Evolutionary conservation across 768 basidiomycete species (phyloP), one percentile per base, ranked within the genome.

Genomic region (Xerocomellus intermedius): DNA sequence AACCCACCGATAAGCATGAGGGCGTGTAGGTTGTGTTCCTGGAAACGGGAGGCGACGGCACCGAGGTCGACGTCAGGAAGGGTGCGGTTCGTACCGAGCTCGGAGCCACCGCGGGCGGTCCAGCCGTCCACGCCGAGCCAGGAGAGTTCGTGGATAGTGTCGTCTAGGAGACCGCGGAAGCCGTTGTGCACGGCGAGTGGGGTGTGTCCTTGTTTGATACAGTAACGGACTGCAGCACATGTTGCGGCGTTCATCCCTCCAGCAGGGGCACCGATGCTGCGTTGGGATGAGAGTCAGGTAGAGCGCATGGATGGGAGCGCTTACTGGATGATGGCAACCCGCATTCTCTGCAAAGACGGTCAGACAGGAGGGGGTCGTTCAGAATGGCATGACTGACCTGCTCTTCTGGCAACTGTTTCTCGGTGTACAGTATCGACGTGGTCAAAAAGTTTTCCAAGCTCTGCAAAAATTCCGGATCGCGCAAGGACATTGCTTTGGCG

Each of bases 221-320:
- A 98, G 75, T 94, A 98, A 12, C 97, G 87, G 21, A 91, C 94
- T 7, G 92, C 94, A 26, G 94, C 88, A 39, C 96, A 89, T 1
- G 94, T 97, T 0, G 96, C 97, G 2, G 97, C 95, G 68, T 98
- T 98, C 93, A 98, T 98, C 9, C 97, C 97, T 43, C 96, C 96
- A 2, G 97, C 97, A 5, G 97, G 96, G 1, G 97, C 97, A 48
- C 97, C 96, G 66, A 94, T 86, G 66, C 94, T 96, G 42, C 28
- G 50, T 52, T 54, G 35, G 4, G 41, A 17, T 30, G 32, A 54
- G n/a, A 38, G 16, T 58, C 39, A 52, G 24, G 44, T 5, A 44
- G n/a, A 21, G 21, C 30, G n/a, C 7, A 16, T 21, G n/a, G 17
- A 8, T 2, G 13, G 8, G 12, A n/a, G 19, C 19, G 70, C 87